Percentiles rank a stretch among this genome's conserved stretches.
phyloP scores from a whole-genome alignment of 1,284 basidiomycete species.

The Marasmius tenuissimus region DNA sequence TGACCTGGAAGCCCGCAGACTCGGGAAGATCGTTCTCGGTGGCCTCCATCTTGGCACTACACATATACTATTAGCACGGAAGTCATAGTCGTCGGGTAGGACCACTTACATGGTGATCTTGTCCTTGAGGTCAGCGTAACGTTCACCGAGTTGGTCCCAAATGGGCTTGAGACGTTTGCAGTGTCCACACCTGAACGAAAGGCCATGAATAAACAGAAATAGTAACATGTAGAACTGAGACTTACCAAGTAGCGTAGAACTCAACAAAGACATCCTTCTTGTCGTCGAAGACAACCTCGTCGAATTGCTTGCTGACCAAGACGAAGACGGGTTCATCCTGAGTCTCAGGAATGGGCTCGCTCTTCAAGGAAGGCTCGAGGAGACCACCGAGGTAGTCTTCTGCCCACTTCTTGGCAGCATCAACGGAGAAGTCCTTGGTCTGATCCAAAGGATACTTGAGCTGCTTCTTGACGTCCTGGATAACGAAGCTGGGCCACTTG shows the following conservation, averaged over 20 bases:
- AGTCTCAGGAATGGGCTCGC: conserved; percentile 79
- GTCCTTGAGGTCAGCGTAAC: conserved; percentile 78
- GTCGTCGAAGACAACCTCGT: conserved; percentile 83
- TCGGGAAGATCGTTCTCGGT: conserved; percentile 96
- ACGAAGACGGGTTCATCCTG: conserved; percentile 86
- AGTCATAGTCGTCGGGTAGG: conserved; percentile 1
- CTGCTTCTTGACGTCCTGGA: conserved; percentile 84
- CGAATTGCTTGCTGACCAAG: conserved; percentile 90
- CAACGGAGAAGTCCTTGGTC: conserved; percentile 55
- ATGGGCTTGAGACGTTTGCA: conserved; percentile 96
- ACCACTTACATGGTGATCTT: conserved; percentile 78
- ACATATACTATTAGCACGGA: conserved; percentile 16
- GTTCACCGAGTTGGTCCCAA: conserved; percentile 91
- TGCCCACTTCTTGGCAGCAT: conserved; percentile 63
- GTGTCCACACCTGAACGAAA: conserved; percentile 76
- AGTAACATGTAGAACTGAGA: neutral
- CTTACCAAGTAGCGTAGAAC: conserved; percentile 95
- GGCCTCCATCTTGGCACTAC: conserved; percentile 95
- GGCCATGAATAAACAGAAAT: conserved; percentile 18
- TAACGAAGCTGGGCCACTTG: conserved; percentile 92
- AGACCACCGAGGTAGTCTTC: conserved; percentile 70
- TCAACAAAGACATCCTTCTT: conserved; percentile 96
- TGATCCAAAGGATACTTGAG: conserved; percentile 92
- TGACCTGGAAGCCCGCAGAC: conserved; percentile 81
- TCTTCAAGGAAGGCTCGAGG: conserved; percentile 87